Evolutionary conservation across 2,329 filamentous ascomycete species (phyloP).

Genomic region (Verticillium nubilum): DNA sequence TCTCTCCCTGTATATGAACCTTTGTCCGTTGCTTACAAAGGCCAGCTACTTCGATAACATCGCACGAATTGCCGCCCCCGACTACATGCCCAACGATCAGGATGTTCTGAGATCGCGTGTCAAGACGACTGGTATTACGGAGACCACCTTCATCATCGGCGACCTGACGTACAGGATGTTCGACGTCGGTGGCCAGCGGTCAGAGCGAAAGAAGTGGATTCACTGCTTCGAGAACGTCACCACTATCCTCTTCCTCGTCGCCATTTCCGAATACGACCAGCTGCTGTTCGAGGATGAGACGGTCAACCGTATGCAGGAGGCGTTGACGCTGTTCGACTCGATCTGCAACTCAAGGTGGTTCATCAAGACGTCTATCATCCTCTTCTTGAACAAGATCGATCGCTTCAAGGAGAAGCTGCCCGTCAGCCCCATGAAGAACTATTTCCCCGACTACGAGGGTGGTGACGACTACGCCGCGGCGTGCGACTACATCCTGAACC

Average conservation of each 20-base stretch:
- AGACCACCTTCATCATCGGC: slow-evolving; percentile 93
- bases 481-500: slow-evolving; percentile 98
- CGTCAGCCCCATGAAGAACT: slow-evolving; percentile 79
- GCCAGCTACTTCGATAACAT: slow-evolving; percentile 92
- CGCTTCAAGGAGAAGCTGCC: slow-evolving; percentile 82
- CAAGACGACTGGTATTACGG: slow-evolving; percentile 95
- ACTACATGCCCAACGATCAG: slow-evolving; percentile 93
- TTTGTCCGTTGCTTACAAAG: slow-evolving; percentile 22
- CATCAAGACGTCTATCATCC: slow-evolving; percentile 81
- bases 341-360: slow-evolving; percentile 89
- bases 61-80: slow-evolving; percentile 80
- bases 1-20: neutral
- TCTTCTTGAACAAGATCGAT: slow-evolving; percentile 89
- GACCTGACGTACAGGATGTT: slow-evolving; percentile 97
- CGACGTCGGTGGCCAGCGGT: slow-evolving; percentile 91
- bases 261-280: slow-evolving; percentile 96
- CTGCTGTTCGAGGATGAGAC: slow-evolving; percentile 94
- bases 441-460: slow-evolving; percentile 89
- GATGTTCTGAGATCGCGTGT: slow-evolving; percentile 94
- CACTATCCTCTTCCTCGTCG: slow-evolving; percentile 92
- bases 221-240: slow-evolving; percentile 98
- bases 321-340: slow-evolving; percentile 79
- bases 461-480: slow-evolving; percentile 93
- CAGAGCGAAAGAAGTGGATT: slow-evolving; percentile 98
- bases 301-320: slow-evolving; percentile 91